phyloP scores from a whole-genome alignment of 257 asterid species.

The Solanum pimpinellifolium region DNA sequence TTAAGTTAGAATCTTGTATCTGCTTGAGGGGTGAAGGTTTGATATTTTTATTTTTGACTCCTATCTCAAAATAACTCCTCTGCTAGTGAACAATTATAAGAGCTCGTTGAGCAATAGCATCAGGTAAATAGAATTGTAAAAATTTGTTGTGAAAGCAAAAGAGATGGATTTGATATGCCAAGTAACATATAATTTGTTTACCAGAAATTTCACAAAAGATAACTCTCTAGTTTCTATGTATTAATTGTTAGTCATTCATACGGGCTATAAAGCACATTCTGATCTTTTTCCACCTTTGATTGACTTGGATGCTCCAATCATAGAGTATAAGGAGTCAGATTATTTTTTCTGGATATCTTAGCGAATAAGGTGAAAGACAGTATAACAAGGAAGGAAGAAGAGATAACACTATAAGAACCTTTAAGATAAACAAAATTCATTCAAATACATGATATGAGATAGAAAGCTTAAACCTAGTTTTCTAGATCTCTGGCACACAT shows the following conservation, averaged over 20 bases:
- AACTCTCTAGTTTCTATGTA: not conserved
- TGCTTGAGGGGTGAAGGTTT: not conserved
- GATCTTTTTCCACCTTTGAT: not conserved
- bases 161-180: not conserved
- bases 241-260: not conserved
- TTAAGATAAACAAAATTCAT: not conserved
- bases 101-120: not conserved
- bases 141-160: not conserved
- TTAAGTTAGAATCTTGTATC: not conserved
- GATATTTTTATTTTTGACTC: not conserved
- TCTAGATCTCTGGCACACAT: not conserved
- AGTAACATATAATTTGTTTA: not conserved
- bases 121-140: not conserved
- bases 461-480: not conserved
- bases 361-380: not conserved
- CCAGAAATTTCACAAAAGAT: not conserved
- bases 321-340: not conserved
- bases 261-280: not conserved
- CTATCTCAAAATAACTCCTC: not conserved
- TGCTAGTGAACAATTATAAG: not conserved
- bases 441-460: not conserved
- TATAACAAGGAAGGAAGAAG: not conserved
- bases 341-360: not conserved
- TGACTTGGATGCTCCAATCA: not conserved
- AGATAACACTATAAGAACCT: not conserved